Evolutionary conservation across 2,329 filamentous ascomycete genomes (phyloP), one percentile per base, ranked within the genome.

Genomic region (Colletotrichum lupini): DNA sequence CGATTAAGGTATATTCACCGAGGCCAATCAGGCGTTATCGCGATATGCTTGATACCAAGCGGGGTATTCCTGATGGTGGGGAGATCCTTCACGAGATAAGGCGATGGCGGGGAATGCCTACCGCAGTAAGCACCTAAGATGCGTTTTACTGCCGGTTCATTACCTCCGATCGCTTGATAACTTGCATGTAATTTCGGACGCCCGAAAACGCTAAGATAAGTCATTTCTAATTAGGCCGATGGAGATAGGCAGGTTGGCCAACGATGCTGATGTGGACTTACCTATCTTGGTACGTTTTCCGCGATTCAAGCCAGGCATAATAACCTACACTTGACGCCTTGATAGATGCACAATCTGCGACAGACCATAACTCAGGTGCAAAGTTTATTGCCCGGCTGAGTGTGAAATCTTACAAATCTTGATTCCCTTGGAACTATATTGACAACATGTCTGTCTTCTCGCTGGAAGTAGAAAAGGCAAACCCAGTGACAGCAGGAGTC

Each of bases 381-480:
- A 22, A 22, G 0, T n/a, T 22, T 3, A 9, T 49, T 11, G 9
- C 42, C 1, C 4, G 3, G 42, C 19, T 22, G 0, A 22, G 7
- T 19, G 7, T 11, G 0, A 11, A n/a, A 7, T 3, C 1, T 22
- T 22, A 11, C 2, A 8, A n/a, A n/a, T 49, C 42, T 49, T 9
- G 4, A 1, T 49, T 19, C 8, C 16, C 19, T n/a, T n/a, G 6
- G 0, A 22, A 19, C 16, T 14, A 7, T 42, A 16, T 12, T 26
- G 14, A 22, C 59, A 49, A n/a, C 8, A 67, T 42, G 58, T 72
- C 69, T 5, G 69, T 72, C 9, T 72, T 72, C 35, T 72, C 68
- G 12, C 32, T 72, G 24, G 57, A 72, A 4, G 57, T 72, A 8
- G 68, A 30, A 5, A 61, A 56, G 24, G 12, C 68, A 12, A 72